Evolutionary conservation across 306 rosid species (phyloP).

Genomic region (Vigna reflexopilosa): DNA sequence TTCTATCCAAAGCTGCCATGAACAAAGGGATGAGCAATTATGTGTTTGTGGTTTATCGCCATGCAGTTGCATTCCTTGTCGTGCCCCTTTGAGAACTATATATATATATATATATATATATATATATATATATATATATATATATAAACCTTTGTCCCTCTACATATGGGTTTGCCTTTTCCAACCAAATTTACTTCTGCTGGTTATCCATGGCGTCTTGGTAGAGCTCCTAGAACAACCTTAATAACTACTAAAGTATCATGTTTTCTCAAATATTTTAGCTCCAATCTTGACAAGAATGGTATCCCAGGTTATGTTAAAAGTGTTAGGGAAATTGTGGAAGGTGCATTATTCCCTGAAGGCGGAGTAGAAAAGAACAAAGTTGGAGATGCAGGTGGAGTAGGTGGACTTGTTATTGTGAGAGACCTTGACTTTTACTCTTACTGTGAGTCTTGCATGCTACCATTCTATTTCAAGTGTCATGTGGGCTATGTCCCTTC

Average conservation of each 20-base stretch:
- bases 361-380: background rate
- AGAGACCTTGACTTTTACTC: conserved; percentile 12
- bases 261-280: too few species aligned
- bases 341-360: conserved; percentile 18
- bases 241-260: too few species aligned
- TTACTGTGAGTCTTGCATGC: conserved; percentile 21
- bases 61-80: conserved; percentile 67
- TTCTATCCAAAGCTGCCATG: conserved; percentile 83
- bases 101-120: too few species aligned
- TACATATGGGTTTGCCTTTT: too few species aligned
- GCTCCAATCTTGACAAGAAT: too few species aligned
- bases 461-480: conserved; percentile 1
- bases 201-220: too few species aligned
- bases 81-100: conserved; percentile 80
- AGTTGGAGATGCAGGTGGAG: conserved; percentile 22
- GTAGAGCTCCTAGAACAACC: too few species aligned
- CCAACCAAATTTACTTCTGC: too few species aligned
- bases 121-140: too few species aligned
- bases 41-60: conserved; percentile 85
- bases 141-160: too few species aligned
- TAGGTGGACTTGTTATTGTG: conserved; percentile 22
- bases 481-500: conserved; percentile 20
- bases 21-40: conserved; percentile 94
- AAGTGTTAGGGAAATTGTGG: conserved; percentile 1
- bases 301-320: background rate